Conservation (phyloP, 2,329 filamentous ascomycete species). For the Canariomyces notabilis region DNA sequence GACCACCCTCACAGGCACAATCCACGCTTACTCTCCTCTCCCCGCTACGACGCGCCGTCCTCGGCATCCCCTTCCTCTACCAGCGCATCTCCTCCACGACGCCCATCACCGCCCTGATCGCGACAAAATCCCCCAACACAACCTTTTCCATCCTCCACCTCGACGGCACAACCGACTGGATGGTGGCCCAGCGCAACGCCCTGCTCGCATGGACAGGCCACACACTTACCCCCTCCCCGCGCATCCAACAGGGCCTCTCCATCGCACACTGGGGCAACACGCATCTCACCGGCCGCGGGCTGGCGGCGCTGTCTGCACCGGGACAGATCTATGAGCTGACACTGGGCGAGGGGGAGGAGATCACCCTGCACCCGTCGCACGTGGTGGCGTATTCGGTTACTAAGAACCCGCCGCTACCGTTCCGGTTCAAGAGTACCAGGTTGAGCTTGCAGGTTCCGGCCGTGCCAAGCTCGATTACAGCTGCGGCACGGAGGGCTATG, state of each 20-base stretch:
- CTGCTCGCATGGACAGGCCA: constrained; percentile 96
- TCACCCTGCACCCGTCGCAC: constrained; percentile 85
- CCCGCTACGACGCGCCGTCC: constrained; percentile 70
- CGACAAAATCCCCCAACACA: constrained; percentile 78
- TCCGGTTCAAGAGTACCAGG: constrained; percentile 75
- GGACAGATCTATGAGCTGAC: constrained; percentile 87
- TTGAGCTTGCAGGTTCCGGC: constrained; percentile 76
- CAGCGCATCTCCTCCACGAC: constrained; percentile 83
- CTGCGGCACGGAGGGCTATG: constrained; percentile 46
- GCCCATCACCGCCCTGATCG: constrained; percentile 82
- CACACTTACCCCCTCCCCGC: constrained; percentile 70
- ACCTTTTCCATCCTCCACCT: constrained; percentile 85
- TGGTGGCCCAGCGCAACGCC: constrained; percentile 79
- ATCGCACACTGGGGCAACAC: constrained; percentile 90
- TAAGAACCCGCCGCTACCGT: constrained; percentile 69
- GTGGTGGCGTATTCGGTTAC: constrained; percentile 85
- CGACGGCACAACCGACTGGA: constrained; percentile 93
- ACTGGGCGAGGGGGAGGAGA: constrained; percentile 77
- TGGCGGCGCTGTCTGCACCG: constrained; percentile 77
- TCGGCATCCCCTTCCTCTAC: constrained; percentile 93
- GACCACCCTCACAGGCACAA: constrained; percentile 56
- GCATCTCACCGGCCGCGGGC: constrained; percentile 77
- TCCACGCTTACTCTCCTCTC: constrained; percentile 85
- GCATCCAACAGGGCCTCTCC: constrained; percentile 68
- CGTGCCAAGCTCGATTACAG: constrained; percentile 35